These are phyloP conservation scores for Colletotrichum sp. DNA, from an alignment of 2,329 filamentous ascomycete genomes.

Conservation along the genomic window DNA sequence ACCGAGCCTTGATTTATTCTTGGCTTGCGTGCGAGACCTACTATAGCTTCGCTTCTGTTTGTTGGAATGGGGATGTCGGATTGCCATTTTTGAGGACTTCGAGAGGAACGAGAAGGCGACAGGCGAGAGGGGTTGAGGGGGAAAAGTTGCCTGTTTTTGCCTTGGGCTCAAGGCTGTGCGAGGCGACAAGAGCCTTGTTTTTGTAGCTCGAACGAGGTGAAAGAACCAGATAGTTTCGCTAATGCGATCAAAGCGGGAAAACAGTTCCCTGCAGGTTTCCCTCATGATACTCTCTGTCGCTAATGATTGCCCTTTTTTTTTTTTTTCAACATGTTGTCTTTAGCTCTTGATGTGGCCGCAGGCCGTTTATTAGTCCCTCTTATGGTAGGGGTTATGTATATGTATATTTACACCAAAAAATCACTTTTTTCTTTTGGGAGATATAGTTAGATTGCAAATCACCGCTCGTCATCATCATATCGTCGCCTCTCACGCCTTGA, in stretches of 20 bases:
- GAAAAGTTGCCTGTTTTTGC: background rate
- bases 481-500: conserved; percentile 1
- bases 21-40: conserved; percentile 15
- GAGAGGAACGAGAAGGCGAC: background rate
- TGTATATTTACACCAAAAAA: background rate
- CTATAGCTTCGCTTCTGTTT: conserved; percentile 16
- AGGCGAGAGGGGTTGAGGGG: background rate
- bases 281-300: background rate
- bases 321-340: background rate
- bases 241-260: conserved; percentile 3
- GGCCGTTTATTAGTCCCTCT: conserved; percentile 1
- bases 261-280: background rate
- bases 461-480: background rate
- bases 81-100: conserved; percentile 5
- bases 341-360: background rate
- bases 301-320: background rate
- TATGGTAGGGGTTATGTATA: background rate
- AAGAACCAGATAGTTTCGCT: background rate
- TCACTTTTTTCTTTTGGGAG: background rate
- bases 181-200: background rate
- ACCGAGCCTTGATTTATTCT: background rate
- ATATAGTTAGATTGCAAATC: background rate
- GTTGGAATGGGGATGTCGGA: conserved; percentile 8
- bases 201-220: background rate
- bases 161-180: background rate